Evolutionary conservation across 148 eudicot genomes (phyloP).

Genomic region (Heliosperma pusillum): DNA sequence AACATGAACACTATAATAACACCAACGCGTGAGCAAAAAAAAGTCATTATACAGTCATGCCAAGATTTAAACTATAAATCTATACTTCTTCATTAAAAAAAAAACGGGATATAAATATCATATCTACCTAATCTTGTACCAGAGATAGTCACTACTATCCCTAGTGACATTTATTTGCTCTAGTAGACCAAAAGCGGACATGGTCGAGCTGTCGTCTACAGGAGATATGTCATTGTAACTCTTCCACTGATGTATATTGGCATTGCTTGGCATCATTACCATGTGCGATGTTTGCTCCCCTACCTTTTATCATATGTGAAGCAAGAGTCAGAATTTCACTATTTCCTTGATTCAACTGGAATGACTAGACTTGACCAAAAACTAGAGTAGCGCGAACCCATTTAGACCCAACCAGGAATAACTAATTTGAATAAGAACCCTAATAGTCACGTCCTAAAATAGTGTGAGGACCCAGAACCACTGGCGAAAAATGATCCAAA

Average conservation of each 20-base stretch:
- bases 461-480: no score
- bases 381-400: no score
- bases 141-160: conserved; percentile 84
- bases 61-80: conserved; percentile 8
- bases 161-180: conserved; percentile 93
- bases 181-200: conserved; percentile 63
- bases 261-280: conserved; percentile 62
- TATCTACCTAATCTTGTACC: conserved; percentile 89
- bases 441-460: no score
- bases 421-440: no score
- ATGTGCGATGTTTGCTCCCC: conserved; percentile 80
- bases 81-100: not conserved
- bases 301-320: conserved; percentile 45
- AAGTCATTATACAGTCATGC: no score
- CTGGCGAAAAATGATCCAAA: no score
- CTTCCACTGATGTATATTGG: conserved; percentile 61
- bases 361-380: no score
- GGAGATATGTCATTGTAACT: conserved; percentile 62
- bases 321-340: conserved; percentile 8
- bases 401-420: no score
- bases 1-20: conserved; percentile 58
- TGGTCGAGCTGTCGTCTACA: conserved; percentile 46
- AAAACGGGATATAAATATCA: no score
- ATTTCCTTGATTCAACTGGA: not conserved
- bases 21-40: not conserved